Evolutionary conservation across 2,329 filamentous ascomycete genomes (phyloP).

Genomic region (Talaromyces sp.): DNA sequence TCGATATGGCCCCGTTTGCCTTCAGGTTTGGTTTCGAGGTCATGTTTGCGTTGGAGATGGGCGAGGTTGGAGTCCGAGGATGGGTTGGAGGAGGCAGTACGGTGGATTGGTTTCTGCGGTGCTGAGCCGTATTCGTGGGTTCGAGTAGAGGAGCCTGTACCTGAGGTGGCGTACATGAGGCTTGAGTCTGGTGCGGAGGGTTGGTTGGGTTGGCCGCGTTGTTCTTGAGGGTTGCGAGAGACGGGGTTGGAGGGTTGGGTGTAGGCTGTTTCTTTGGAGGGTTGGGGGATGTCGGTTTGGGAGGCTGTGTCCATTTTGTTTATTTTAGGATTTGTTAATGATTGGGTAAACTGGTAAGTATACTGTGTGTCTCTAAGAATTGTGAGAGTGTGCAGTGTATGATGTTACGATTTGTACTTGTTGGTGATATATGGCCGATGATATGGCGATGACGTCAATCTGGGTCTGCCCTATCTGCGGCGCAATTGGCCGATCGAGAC

Average conservation of each 20-base stretch:
- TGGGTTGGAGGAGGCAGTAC: constrained; percentile 28
- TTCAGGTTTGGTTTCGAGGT: constrained; percentile 20
- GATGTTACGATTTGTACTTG: neutral
- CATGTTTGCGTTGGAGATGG: constrained; percentile 21
- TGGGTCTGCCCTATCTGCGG: neutral
- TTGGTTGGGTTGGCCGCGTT: constrained; percentile 12
- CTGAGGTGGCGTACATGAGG: constrained; percentile 1
- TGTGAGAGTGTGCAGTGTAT: neutral
- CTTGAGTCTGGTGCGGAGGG: neutral
- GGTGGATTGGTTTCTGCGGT: constrained; percentile 24
- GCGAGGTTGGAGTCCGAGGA: constrained; percentile 28
- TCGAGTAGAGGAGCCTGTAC: neutral
- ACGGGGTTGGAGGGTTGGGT: constrained; percentile 33
- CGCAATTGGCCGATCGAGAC: neutral
- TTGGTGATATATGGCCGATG: neutral
- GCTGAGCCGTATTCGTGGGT: constrained; percentile 25
- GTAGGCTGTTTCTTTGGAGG: constrained; percentile 35
- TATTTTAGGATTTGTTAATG: neutral
- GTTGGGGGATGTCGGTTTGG: constrained; percentile 27
- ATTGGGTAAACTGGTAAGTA: neutral
- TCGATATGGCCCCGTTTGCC: constrained; percentile 28
- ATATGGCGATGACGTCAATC: constrained; percentile 15
- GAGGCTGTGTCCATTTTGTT: constrained; percentile 11
- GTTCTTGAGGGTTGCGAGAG: constrained; percentile 26
- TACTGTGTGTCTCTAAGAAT: neutral